Percentiles rank a stretch among this genome's conserved stretches.
phyloP scores from a whole-genome alignment of 805 yeast genomes.

The Vanderwaltozyma tropicalis region DNA sequence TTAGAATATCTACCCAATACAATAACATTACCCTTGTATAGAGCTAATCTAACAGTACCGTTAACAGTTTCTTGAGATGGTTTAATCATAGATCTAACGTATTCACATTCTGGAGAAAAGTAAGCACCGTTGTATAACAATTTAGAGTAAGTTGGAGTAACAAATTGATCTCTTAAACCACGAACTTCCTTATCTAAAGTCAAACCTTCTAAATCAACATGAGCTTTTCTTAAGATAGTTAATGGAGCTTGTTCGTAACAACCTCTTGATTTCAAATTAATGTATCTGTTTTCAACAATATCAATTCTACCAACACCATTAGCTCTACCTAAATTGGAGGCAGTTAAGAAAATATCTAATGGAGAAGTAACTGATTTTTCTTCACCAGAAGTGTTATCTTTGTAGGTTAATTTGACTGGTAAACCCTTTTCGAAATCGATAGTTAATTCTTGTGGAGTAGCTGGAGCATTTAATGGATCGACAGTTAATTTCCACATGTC shows the following conservation, averaged over 20 bases:
- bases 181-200: constrained; percentile 96
- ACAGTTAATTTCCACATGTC: constrained; percentile 99
- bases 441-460: constrained; percentile 78
- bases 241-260: constrained; percentile 99
- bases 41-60: constrained; percentile 89
- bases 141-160: constrained; percentile 83
- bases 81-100: constrained; percentile 81
- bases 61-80: constrained; percentile 94
- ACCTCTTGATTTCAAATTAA: constrained; percentile 97
- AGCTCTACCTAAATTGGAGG: constrained; percentile 93
- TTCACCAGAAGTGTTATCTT: constrained; percentile 44
- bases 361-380: constrained; percentile 74
- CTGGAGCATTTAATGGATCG: constrained; percentile 94
- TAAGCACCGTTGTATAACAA: constrained; percentile 94
- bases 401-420: constrained; percentile 69
- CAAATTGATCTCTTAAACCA: constrained; percentile 91
- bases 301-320: constrained; percentile 99
- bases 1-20: constrained; percentile 90
- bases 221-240: constrained; percentile 86
- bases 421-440: constrained; percentile 77
- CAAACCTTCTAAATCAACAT: constrained; percentile 93
- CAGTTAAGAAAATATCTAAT: constrained; percentile 83
- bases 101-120: constrained; percentile 97
- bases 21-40: constrained; percentile 79
- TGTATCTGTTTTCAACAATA: constrained; percentile 97